A percentile compares a stretch with the other conserved stretches of the same genome.
Evolutionary conservation across 345 rosid species (phyloP).

Genomic region (Euphorbia lathyris): DNA sequence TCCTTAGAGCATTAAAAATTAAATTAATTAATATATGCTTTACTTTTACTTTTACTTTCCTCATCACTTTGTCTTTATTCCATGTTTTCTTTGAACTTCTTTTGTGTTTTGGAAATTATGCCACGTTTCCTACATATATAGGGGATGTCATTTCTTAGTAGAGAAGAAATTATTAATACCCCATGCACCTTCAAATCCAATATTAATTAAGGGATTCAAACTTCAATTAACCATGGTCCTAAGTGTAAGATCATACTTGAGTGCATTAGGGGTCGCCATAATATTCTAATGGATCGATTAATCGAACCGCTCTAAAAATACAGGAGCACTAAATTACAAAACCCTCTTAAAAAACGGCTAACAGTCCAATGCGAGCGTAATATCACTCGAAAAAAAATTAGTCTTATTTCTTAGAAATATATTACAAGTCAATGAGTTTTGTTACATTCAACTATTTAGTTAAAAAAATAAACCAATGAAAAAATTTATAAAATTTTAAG

Average conservation of each 20-base stretch:
- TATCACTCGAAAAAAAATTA: neutral
- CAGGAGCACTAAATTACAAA: too few relatives aligned
- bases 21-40: slow-evolving; percentile 1
- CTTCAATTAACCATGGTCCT: too few relatives aligned
- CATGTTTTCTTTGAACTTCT: neutral
- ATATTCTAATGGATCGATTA: too few relatives aligned
- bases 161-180: slow-evolving; percentile 31
- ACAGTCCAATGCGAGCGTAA: neutral
- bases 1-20: neutral
- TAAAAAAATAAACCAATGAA: too few relatives aligned
- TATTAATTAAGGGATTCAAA: too few relatives aligned
- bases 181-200: neutral
- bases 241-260: too few relatives aligned
- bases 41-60: neutral
- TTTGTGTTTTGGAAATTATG: slow-evolving; percentile 3
- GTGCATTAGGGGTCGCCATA: too few relatives aligned
- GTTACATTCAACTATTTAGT: too few relatives aligned
- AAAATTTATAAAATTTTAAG: too few relatives aligned
- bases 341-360: neutral
- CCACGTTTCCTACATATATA: neutral
- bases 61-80: neutral
- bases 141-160: slow-evolving; percentile 35
- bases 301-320: too few relatives aligned
- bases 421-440: too few relatives aligned
- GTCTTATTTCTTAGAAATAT: too few relatives aligned